A percentile compares a stretch with the other conserved stretches of the same genome.
Evolutionary conservation across 345 rosid species (phyloP).

Genomic region (Diplotaxis tenuifolia): DNA sequence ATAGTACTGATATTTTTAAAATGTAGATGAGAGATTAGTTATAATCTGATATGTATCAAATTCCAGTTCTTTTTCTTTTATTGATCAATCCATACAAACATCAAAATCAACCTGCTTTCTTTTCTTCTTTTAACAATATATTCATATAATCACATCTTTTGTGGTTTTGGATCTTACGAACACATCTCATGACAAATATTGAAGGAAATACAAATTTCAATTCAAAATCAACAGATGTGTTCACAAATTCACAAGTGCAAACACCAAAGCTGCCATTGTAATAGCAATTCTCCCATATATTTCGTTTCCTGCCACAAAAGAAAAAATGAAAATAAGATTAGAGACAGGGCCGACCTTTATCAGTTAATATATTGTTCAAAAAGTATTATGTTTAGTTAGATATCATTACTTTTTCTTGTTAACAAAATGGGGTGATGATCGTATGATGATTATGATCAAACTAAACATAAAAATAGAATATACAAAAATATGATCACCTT

Average conservation of each 20-base stretch:
- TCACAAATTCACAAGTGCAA: slow-evolving; percentile 17
- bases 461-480: not conserved
- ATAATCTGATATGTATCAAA: not conserved
- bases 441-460: not conserved
- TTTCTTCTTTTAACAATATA: too few species aligned
- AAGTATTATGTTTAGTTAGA: too few species aligned
- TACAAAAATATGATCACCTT: slow-evolving; percentile 6
- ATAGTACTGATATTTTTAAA: not conserved
- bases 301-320: slow-evolving; percentile 8
- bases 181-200: not conserved
- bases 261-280: slow-evolving; percentile 8
- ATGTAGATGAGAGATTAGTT: not conserved
- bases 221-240: not conserved
- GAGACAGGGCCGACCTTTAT: not conserved
- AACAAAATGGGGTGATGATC: too few species aligned
- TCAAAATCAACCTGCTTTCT: not conserved
- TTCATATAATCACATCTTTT: not conserved
- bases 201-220: not conserved
- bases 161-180: not conserved
- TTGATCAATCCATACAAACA: not conserved
- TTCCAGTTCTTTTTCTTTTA: not conserved
- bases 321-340: not conserved
- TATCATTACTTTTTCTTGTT: too few species aligned
- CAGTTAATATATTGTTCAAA: too few species aligned
- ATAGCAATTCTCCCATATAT: slow-evolving; percentile 16